Evolutionary conservation across 2,329 filamentous ascomycete genomes (phyloP).

Genomic region (Stemphylium vesicarium): DNA sequence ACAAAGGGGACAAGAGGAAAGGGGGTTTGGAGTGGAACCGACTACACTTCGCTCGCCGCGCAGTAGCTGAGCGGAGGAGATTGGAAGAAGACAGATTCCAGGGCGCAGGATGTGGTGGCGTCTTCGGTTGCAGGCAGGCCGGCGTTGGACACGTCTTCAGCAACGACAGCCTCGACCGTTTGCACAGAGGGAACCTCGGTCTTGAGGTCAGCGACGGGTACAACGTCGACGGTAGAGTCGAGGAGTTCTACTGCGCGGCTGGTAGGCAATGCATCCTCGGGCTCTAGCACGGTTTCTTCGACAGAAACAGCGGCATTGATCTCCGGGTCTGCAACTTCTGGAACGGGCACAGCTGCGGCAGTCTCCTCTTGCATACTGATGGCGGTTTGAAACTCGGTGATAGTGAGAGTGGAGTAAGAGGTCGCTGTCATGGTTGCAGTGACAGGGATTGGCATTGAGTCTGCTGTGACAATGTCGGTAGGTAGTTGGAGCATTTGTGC

Average conservation of each 20-base stretch:
- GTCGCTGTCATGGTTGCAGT: conserved; percentile 34
- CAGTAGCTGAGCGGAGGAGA: neutral
- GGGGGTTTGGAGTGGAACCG: too few relatives aligned
- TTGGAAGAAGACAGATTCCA: conserved; percentile 2
- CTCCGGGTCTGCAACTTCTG: neutral
- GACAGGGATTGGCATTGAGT: conserved; percentile 23
- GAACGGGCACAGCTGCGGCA: neutral
- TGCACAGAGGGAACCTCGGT: neutral
- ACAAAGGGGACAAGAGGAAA: neutral
- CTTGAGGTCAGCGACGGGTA: neutral
- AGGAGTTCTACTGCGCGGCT: conserved; percentile 1
- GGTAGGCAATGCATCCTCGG: neutral
- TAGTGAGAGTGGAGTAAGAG: conserved; percentile 34
- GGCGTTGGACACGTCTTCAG: neutral
- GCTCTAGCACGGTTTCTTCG: neutral
- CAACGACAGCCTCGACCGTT: neutral
- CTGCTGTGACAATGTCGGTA: conserved; percentile 1
- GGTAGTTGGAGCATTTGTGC: conserved; percentile 12
- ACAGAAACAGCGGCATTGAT: neutral
- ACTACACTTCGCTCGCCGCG: neutral
- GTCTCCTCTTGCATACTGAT: conserved; percentile 7
- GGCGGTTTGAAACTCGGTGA: conserved; percentile 28
- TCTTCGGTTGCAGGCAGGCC: neutral
- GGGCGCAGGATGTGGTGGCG: neutral
- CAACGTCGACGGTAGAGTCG: neutral